Percentiles rank a stretch among this genome's conserved stretches.
phyloP scores from a whole-genome alignment of 2,329 filamentous ascomycete species.

The Fusarium globosum region DNA sequence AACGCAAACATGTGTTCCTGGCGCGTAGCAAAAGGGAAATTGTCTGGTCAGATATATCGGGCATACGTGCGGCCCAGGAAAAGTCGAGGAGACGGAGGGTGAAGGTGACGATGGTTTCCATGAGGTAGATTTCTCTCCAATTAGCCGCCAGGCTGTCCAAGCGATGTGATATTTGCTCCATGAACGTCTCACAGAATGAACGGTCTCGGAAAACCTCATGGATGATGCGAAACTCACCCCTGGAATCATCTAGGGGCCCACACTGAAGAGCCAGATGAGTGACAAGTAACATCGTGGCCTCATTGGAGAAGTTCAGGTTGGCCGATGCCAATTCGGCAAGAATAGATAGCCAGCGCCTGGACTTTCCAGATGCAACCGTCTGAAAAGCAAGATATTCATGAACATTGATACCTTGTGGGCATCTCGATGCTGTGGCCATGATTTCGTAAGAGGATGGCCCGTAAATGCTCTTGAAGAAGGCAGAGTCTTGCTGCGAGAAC shows the following conservation, averaged over 20 bases:
- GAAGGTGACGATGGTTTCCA: slow-evolving; percentile 68
- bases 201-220: slow-evolving; percentile 63
- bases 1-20: slow-evolving; percentile 55
- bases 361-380: slow-evolving; percentile 58
- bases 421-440: slow-evolving; percentile 61
- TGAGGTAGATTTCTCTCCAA: slow-evolving; percentile 68
- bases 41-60: not conserved
- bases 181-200: slow-evolving; percentile 60
- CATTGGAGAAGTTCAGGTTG: slow-evolving; percentile 70
- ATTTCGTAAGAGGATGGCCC: slow-evolving; percentile 66
- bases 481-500: slow-evolving; percentile 32
- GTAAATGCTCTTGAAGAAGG: slow-evolving; percentile 32
- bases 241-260: slow-evolving; percentile 56
- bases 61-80: slow-evolving; percentile 13
- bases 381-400: slow-evolving; percentile 67
- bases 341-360: slow-evolving; percentile 61
- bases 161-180: slow-evolving; percentile 57
- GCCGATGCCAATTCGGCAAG: slow-evolving; percentile 62
- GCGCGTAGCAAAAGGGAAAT: slow-evolving; percentile 20
- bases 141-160: slow-evolving; percentile 63
- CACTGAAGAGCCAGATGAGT: slow-evolving; percentile 63
- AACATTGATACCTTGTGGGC: slow-evolving; percentile 58
- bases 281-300: slow-evolving; percentile 62
- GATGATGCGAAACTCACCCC: slow-evolving; percentile 52
- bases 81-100: slow-evolving; percentile 53